Percentiles rank a stretch among this genome's conserved stretches.
Evolutionary conservation across 176 grass and related monocot species (phyloP).

Genomic region (Cocos nucifera): DNA sequence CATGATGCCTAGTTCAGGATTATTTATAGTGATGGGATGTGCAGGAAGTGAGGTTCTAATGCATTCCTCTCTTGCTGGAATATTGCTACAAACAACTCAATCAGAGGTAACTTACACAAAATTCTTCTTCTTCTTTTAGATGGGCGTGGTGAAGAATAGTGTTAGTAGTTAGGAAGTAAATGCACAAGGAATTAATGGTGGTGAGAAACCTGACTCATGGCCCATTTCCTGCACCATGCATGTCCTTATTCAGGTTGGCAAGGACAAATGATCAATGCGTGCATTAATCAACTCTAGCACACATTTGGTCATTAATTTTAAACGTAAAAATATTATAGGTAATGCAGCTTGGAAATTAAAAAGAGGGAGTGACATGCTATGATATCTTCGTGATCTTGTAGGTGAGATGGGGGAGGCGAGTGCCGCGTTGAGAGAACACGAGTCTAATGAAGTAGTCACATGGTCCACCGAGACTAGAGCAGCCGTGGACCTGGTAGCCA

Average conservation of each 20-base stretch:
- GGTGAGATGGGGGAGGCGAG: too few species aligned
- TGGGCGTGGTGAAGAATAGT: too few species aligned
- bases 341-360: too few species aligned
- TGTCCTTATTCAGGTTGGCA: conserved; percentile 4
- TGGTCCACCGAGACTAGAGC: conserved; percentile 16
- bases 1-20: background rate
- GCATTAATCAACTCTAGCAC: too few species aligned
- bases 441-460: conserved; percentile 11
- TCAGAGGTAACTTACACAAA: background rate
- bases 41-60: background rate
- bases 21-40: conserved; percentile 5
- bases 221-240: conserved; percentile 8
- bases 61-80: background rate
- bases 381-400: too few species aligned
- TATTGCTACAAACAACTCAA: conserved; percentile 1
- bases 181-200: background rate
- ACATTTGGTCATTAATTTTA: too few species aligned
- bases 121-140: too few species aligned
- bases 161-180: too few species aligned
- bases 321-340: too few species aligned
- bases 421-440: conserved; percentile 11
- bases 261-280: background rate
- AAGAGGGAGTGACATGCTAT: too few species aligned
- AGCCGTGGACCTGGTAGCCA: conserved; percentile 18
- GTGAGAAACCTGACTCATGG: background rate